Percentiles rank a stretch among this genome's conserved stretches.
Evolutionary conservation across 192 early-diverging fungal genomes (phyloP).

Genomic region (Backusella macrospora): DNA sequence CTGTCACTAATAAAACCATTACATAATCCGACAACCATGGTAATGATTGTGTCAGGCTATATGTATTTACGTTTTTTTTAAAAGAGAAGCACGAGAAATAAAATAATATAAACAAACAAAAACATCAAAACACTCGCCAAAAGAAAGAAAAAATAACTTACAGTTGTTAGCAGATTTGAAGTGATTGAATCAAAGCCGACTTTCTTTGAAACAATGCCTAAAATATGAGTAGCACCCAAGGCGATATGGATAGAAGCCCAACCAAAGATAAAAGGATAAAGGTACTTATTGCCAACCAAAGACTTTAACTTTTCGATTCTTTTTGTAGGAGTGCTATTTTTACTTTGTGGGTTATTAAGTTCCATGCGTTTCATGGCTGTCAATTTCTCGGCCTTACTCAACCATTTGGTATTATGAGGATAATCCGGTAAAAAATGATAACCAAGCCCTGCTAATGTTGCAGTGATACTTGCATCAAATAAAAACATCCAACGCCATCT

Average conservation of each 20-base stretch:
- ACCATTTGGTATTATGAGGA: constrained; percentile 38
- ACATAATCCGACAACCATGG: constrained; percentile 32
- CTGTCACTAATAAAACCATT: constrained; percentile 42
- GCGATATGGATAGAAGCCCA: constrained; percentile 40
- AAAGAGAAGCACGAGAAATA: background rate
- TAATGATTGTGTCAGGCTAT: constrained; percentile 42
- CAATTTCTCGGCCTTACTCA: constrained; percentile 27
- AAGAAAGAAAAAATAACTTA: no score
- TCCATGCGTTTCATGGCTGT: background rate
- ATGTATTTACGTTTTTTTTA: background rate
- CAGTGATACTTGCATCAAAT: constrained; percentile 39
- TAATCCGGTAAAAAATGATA: constrained; percentile 41
- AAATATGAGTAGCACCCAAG: constrained; percentile 29
- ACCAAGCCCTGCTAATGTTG: constrained; percentile 30
- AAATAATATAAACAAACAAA: constrained; percentile 3
- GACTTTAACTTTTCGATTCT: background rate
- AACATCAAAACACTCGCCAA: background rate
- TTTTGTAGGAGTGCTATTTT: background rate
- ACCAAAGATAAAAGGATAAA: constrained; percentile 35
- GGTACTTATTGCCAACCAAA: constrained; percentile 25
- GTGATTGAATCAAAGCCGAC: constrained; percentile 39
- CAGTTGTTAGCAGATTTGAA: constrained; percentile 40
- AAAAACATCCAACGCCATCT: constrained; percentile 48
- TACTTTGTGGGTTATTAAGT: constrained; percentile 8
- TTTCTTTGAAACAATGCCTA: constrained; percentile 43